These are phyloP conservation scores for Trichosanthes truncata DNA, from an alignment of 306 rosid species.

Conservation along the genomic window DNA sequence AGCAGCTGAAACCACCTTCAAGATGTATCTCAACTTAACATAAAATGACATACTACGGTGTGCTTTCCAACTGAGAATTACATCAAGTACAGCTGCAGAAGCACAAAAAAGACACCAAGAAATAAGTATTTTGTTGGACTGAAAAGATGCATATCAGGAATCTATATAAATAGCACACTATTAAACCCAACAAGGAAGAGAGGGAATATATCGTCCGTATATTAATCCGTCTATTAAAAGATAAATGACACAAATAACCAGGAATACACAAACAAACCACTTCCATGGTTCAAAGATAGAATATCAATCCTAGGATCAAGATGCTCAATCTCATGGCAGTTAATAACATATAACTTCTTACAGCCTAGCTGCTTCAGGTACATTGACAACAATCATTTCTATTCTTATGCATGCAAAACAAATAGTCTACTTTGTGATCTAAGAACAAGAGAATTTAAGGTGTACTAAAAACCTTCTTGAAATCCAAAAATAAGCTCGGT, in stretches of 20 bases:
- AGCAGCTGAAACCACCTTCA: constrained; percentile 85
- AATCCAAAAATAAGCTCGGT: neutral
- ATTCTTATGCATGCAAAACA: neutral
- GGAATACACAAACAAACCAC: neutral
- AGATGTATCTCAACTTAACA: constrained; percentile 80
- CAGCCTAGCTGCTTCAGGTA: neutral
- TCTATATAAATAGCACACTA: neutral
- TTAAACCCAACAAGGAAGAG: neutral
- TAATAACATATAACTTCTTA: neutral
- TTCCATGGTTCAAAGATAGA: neutral
- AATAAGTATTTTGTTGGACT: neutral
- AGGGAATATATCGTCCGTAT: neutral
- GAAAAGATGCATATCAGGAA: neutral
- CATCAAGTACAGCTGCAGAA: constrained; percentile 85
- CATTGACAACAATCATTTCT: neutral
- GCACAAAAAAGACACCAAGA: constrained; percentile 1
- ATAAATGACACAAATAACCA: neutral
- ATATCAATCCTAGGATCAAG: neutral
- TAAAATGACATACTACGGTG: constrained; percentile 68
- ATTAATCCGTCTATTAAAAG: neutral
- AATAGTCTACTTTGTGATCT: neutral
- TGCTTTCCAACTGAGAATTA: constrained; percentile 90
- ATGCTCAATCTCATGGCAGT: neutral
- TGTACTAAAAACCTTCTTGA: neutral
- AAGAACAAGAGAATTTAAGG: neutral